Evolutionary conservation across 148 eudicot genomes (phyloP).

Genomic region (Cornus kousa): DNA sequence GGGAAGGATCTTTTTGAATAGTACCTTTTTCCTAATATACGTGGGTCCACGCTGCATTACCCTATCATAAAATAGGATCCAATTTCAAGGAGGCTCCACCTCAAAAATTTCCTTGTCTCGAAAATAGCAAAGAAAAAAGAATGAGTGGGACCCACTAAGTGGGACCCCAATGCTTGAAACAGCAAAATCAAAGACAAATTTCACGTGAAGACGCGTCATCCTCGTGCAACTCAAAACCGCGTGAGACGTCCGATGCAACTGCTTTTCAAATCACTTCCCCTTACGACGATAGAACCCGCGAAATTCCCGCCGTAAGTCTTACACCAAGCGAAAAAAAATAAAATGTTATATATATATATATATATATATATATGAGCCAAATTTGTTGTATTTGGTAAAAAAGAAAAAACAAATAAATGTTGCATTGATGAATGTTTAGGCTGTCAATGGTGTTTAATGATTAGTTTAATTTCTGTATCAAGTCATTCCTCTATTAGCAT

Average conservation of each 20-base stretch:
- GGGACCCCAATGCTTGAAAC: slow-evolving; percentile 1
- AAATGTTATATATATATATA: too few relatives aligned
- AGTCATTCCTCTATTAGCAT: too few relatives aligned
- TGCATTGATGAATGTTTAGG: too few relatives aligned
- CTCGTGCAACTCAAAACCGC: not conserved
- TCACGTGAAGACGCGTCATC: slow-evolving; percentile 1
- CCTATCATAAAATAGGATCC: too few relatives aligned
- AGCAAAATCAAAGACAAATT: not conserved
- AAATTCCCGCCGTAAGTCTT: not conserved
- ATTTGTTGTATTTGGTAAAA: too few relatives aligned
- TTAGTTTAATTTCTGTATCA: too few relatives aligned
- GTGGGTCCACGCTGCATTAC: too few relatives aligned
- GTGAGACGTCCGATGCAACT: not conserved
- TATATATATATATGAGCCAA: not conserved
- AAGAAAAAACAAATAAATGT: too few relatives aligned
- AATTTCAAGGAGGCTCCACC: not conserved
- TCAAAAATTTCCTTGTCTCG: not conserved
- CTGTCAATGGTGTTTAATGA: too few relatives aligned
- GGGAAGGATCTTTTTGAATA: too few relatives aligned
- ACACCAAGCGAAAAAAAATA: too few relatives aligned
- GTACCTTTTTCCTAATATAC: too few relatives aligned
- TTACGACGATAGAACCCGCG: not conserved
- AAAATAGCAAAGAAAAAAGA: not conserved
- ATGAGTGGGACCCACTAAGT: not conserved
- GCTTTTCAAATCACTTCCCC: not conserved